A percentile compares a stretch with the other conserved stretches of the same genome.
Conservation (phyloP, 306 rosid genomes). For the Styphnolobium japonicum region DNA sequence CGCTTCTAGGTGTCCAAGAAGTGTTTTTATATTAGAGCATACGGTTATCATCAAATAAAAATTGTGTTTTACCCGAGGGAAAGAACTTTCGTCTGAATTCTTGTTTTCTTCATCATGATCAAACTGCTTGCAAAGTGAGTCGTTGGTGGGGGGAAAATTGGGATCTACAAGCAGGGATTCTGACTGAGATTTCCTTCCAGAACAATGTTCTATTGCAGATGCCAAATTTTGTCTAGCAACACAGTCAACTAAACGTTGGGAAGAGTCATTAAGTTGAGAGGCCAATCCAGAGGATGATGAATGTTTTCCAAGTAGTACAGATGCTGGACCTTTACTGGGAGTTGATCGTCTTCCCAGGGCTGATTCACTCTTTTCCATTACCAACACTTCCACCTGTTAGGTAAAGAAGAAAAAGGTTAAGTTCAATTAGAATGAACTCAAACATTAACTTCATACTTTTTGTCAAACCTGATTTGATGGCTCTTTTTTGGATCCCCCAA, state of each 20-base stretch:
- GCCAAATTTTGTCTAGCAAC: constrained; percentile 73
- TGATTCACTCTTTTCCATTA: constrained; percentile 65
- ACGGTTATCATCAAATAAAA: not conserved
- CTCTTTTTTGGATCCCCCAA: constrained; percentile 92
- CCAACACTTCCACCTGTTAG: constrained; percentile 74
- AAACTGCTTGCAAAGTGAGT: constrained; percentile 75
- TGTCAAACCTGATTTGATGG: constrained; percentile 81
- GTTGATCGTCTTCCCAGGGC: constrained; percentile 46
- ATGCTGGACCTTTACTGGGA: constrained; percentile 52
- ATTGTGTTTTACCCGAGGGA: constrained; percentile 50
- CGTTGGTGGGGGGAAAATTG: constrained; percentile 48
- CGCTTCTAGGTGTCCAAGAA: not conserved
- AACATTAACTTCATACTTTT: not conserved
- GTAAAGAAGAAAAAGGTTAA: not conserved
- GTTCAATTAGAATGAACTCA: not conserved
- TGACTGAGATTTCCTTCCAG: constrained; percentile 88
- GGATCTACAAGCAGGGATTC: constrained; percentile 61
- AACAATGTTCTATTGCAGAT: constrained; percentile 80
- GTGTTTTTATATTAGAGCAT: not conserved
- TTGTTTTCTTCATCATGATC: constrained; percentile 67
- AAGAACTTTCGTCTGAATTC: constrained; percentile 52
- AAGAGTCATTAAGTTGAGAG: constrained; percentile 58
- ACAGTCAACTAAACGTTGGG: constrained; percentile 60
- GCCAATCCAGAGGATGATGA: constrained; percentile 54
- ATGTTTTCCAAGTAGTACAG: constrained; percentile 47